Base-by-base conservation (phyloP, 345 rosid genomes). In the Lepidium aucheri region DNA sequence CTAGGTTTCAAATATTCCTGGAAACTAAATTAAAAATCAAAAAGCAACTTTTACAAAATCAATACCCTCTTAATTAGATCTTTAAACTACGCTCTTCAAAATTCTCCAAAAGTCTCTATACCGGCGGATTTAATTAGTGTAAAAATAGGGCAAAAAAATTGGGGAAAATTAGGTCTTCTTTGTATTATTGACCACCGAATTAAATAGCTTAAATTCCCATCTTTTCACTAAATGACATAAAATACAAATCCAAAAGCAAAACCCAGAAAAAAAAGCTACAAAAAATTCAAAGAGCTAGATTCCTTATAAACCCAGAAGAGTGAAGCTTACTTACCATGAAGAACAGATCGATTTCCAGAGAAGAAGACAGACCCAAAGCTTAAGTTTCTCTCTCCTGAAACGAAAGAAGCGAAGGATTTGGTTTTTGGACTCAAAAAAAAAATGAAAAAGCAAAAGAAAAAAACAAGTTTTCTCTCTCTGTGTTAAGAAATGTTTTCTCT, bases 51-150 rank as follows among this genome's bases (percentile, higher is more conserved):
- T 24, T 24, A 33, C 1, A 11, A 60, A 42, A 12, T 26, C 1
- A 38, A 47, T 10, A 59, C 28, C 9, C 53, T 60, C 62, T 51
- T 54, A 62, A 60, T 75, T 69, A 79, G 83, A 83, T 82, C 86
- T 76, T 74, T 24, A 32, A 70, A 72, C 74, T 32, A 46, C 54
- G 78, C 65, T 63, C 63, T 2, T 18, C 42, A 17, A 17, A 72
- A 55, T 24, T 69, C 43, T 61, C 68, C 33, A 34, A 41, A 69
- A 51, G 54, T 24, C n/a, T 33, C 34, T 52, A 39, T 63, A 69
- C 70, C 52, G n/a, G 50, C 59, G 35, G 65, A 60, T 35, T 59
- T 14, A 47, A 28, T 64, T 35, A 55, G 57, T 40, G 55, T 70
- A 13, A 36, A 24, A 44, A 72, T 24, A 57, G 15, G 1, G 35